Percentiles rank a stretch among this genome's conserved stretches.
phyloP scores from a whole-genome alignment of 495 filamentous ascomycete species.

The Ascobolus immersus region DNA sequence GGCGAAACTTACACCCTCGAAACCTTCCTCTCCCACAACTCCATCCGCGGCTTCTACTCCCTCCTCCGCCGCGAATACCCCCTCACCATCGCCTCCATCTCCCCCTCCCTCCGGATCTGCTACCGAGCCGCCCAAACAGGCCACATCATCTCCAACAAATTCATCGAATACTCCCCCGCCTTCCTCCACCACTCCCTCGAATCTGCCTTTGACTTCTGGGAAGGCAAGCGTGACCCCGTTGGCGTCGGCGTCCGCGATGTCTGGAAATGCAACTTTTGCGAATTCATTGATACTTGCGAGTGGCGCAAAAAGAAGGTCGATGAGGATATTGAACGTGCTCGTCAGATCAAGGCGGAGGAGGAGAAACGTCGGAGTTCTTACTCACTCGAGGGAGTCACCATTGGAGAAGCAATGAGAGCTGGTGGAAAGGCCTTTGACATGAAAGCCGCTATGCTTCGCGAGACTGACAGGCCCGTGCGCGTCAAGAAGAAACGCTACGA shows the following conservation, averaged over 20 bases:
- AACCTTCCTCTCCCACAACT: not conserved
- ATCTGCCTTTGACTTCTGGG: slow-evolving; percentile 66
- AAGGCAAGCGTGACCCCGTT: slow-evolving; percentile 43
- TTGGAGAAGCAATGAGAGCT: too few species aligned
- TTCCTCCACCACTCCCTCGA: slow-evolving; percentile 36
- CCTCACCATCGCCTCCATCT: slow-evolving; percentile 26
- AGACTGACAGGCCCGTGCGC: too few species aligned
- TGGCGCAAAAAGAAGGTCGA: slow-evolving; percentile 28
- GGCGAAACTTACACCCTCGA: slow-evolving; percentile 4
- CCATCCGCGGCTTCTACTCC: slow-evolving; percentile 33
- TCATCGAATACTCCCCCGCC: slow-evolving; percentile 40
- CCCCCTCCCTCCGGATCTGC: slow-evolving; percentile 36
- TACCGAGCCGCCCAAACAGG: slow-evolving; percentile 30
- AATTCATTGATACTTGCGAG: slow-evolving; percentile 28
- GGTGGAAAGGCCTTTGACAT: too few species aligned
- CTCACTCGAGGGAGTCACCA: too few species aligned
- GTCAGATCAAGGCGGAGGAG: too few species aligned
- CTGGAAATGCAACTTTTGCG: slow-evolving; percentile 52
- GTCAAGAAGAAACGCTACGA: too few species aligned
- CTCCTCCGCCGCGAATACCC: slow-evolving; percentile 36
- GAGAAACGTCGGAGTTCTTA: too few species aligned
- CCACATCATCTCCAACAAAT: slow-evolving; percentile 36
- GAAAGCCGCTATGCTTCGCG: too few species aligned
- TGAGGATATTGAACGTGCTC: too few species aligned
- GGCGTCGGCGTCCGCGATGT: slow-evolving; percentile 75